phyloP scores from a whole-genome alignment of 306 rosid species.

The Rosa persica region DNA sequence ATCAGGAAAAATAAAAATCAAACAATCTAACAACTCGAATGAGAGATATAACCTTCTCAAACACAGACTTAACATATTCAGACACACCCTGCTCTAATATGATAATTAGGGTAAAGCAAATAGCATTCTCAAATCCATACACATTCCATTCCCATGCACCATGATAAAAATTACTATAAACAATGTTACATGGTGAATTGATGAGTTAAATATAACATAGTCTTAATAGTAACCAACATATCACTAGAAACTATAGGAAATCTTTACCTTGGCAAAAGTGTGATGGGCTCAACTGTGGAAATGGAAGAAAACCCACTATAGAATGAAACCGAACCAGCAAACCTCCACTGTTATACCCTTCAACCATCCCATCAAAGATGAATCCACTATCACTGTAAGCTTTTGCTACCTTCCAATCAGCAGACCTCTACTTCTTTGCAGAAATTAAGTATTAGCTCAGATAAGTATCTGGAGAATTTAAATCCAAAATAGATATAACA shows the following conservation, averaged over 20 bases:
- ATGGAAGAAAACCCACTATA: slow-evolving; percentile 82
- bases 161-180: not conserved
- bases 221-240: not conserved
- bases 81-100: not conserved
- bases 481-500: slow-evolving; percentile 5
- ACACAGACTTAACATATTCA: not conserved
- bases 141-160: not conserved
- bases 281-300: slow-evolving; percentile 68
- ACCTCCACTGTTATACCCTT: slow-evolving; percentile 77
- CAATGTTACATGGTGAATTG: not conserved
- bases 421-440: slow-evolving; percentile 89
- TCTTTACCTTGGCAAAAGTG: slow-evolving; percentile 71
- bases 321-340: slow-evolving; percentile 64
- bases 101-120: not conserved
- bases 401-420: slow-evolving; percentile 84
- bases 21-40: not conserved
- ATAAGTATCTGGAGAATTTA: not conserved
- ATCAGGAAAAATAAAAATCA: not conserved
- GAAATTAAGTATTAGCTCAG: slow-evolving; percentile 59
- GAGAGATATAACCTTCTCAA: not conserved
- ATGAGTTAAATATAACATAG: not conserved
- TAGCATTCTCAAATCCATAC: not conserved
- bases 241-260: not conserved
- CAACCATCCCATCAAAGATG: slow-evolving; percentile 69
- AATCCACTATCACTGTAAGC: slow-evolving; percentile 54